phyloP scores from a whole-genome alignment of 495 filamentous ascomycete genomes.

The Podospora australis region DNA sequence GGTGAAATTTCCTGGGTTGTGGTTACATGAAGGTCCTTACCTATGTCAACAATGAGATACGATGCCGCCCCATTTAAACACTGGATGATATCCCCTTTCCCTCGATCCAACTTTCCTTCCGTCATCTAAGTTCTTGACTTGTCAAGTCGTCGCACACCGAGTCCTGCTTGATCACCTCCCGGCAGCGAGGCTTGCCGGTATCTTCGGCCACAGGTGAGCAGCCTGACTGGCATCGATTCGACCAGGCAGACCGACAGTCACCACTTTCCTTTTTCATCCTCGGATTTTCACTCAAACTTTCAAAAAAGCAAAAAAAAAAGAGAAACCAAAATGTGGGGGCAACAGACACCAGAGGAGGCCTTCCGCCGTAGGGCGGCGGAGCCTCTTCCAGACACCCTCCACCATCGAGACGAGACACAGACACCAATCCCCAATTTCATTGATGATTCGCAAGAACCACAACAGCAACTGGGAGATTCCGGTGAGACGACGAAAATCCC shows the following conservation, averaged over 20 bases:
- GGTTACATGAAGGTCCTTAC: too few relatives aligned
- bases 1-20: too few relatives aligned
- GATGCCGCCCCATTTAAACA: too few relatives aligned
- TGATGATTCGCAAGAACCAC: too few relatives aligned
- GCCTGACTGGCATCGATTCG: neutral
- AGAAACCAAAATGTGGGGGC: conserved; percentile 2
- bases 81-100: too few relatives aligned
- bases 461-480: neutral
- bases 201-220: neutral
- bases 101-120: too few relatives aligned
- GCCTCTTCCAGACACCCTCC: conserved; percentile 15
- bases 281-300: neutral
- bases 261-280: neutral
- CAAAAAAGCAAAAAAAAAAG: neutral
- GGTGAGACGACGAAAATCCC: conserved; percentile 13
- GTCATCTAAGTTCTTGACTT: too few relatives aligned
- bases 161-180: neutral
- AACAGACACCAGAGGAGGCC: conserved; percentile 13
- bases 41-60: too few relatives aligned
- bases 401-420: conserved; percentile 18
- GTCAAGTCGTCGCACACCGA: too few relatives aligned
- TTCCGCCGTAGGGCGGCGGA: conserved; percentile 17
- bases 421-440: too few relatives aligned
- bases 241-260: neutral
- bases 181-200: neutral